Evolutionary conservation across 257 asterid species (phyloP).

Genomic region (Ophiorrhiza pumila): DNA sequence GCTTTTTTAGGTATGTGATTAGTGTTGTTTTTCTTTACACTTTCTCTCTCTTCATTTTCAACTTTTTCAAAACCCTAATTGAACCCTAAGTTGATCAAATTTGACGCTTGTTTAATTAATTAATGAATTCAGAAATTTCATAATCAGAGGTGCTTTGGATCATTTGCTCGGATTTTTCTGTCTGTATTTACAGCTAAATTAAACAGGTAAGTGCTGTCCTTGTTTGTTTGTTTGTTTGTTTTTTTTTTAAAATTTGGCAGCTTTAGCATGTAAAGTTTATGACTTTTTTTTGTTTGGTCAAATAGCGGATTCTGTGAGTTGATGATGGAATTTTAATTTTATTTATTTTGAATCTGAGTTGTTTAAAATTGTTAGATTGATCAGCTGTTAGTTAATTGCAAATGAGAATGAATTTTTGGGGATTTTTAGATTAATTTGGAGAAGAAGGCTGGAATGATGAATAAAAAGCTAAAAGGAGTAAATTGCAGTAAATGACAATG

Average conservation of each 20-base stretch:
- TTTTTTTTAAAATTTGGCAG: slow-evolving; percentile 10
- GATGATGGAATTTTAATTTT: slow-evolving; percentile 28
- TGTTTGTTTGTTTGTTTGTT: slow-evolving; percentile 11
- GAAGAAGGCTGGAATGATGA: background rate
- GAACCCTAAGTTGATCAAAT: slow-evolving; percentile 48
- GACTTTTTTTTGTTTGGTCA: background rate
- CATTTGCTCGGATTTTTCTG: slow-evolving; percentile 38
- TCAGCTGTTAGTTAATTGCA: slow-evolving; percentile 8
- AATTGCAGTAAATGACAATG: background rate
- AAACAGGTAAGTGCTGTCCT: slow-evolving; percentile 26
- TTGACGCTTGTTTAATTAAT: slow-evolving; percentile 26
- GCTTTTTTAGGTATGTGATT: slow-evolving; percentile 13
- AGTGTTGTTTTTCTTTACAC: background rate
- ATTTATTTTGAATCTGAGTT: slow-evolving; percentile 26
- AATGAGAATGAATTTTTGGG: background rate
- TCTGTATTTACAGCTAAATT: slow-evolving; percentile 24
- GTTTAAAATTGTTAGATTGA: slow-evolving; percentile 1
- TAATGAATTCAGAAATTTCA: slow-evolving; percentile 43
- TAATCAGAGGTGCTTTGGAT: slow-evolving; percentile 49
- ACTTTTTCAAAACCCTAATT: slow-evolving; percentile 60
- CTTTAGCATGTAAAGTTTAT: slow-evolving; percentile 22
- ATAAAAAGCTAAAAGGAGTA: background rate
- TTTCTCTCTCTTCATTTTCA: slow-evolving; percentile 7
- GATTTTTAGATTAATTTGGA: slow-evolving; percentile 6
- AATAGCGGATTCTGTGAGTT: slow-evolving; percentile 3